These are phyloP conservation scores for Arxiozyma slooffiae DNA, from an alignment of 1,139 yeast genomes.

Conservation along the genomic window DNA sequence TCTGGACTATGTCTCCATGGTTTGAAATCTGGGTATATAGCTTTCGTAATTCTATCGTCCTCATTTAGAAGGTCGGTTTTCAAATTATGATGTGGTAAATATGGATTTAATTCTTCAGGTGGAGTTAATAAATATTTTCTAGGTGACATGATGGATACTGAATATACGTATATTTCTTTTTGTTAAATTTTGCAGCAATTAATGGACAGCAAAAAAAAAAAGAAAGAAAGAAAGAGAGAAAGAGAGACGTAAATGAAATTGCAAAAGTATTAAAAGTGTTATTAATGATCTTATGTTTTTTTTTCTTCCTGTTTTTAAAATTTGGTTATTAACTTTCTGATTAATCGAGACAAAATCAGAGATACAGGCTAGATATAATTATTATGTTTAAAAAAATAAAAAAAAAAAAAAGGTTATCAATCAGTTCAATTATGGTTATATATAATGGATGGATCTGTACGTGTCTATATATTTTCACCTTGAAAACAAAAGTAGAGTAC, in stretches of 20 bases:
- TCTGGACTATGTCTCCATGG: slow-evolving; percentile 65
- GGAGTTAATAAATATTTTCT: slow-evolving; percentile 26
- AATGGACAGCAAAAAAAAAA: neutral
- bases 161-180: neutral
- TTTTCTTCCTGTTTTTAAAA: neutral
- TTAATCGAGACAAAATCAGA: too few species aligned
- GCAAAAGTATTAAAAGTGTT: neutral
- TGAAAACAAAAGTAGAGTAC: too few species aligned
- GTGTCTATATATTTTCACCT: too few species aligned
- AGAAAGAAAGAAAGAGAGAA: neutral
- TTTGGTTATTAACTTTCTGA: neutral
- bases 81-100: slow-evolving; percentile 8
- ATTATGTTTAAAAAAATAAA: too few species aligned
- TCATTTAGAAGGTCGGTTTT: slow-evolving; percentile 1
- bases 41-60: neutral
- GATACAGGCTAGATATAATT: neutral
- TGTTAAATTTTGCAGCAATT: neutral
- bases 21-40: slow-evolving; percentile 58
- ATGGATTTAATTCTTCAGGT: slow-evolving; percentile 29
- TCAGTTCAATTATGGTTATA: neutral
- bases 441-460: neutral
- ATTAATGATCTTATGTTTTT: neutral
- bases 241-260: neutral
- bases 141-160: slow-evolving; percentile 19
- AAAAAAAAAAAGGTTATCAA: too few species aligned